phyloP scores from a whole-genome alignment of 2,329 filamentous ascomycete species.

The Sordariomycetes sp. region DNA sequence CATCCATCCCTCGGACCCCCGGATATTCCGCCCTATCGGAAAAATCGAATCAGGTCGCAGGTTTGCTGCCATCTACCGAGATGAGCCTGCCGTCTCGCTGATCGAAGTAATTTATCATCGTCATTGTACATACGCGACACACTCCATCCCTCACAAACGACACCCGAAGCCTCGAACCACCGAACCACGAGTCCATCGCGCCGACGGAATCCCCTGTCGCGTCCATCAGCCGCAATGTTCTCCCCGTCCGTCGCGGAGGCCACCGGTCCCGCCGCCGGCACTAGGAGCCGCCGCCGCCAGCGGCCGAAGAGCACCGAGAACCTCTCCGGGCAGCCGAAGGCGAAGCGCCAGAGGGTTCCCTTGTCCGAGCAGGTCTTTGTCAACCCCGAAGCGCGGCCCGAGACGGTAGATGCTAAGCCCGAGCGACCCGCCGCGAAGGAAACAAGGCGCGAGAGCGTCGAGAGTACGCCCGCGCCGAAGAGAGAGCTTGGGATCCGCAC shows the following conservation, averaged over 20 bases:
- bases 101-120: background rate
- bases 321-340: constrained; percentile 43
- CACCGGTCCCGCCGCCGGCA: constrained; percentile 36
- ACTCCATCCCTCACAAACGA: background rate
- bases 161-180: background rate
- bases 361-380: constrained; percentile 43
- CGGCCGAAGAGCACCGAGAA: constrained; percentile 43
- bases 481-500: constrained; percentile 46
- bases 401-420: constrained; percentile 43
- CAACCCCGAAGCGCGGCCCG: constrained; percentile 34
- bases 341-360: constrained; percentile 47
- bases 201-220: background rate
- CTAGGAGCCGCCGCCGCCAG: constrained; percentile 47
- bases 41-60: constrained; percentile 1
- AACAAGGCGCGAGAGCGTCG: constrained; percentile 31
- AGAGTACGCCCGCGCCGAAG: constrained; percentile 24
- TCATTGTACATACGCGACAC: background rate
- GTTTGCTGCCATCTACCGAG: constrained; percentile 1
- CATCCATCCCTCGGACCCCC: background rate
- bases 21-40: background rate
- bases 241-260: constrained; percentile 37
- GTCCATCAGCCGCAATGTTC: constrained; percentile 35
- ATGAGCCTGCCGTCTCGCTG: background rate
- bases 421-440: constrained; percentile 31
- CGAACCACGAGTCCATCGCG: background rate